Base-by-base conservation (phyloP, 495 filamentous ascomycete genomes). In the Penicillium mononematosum region DNA sequence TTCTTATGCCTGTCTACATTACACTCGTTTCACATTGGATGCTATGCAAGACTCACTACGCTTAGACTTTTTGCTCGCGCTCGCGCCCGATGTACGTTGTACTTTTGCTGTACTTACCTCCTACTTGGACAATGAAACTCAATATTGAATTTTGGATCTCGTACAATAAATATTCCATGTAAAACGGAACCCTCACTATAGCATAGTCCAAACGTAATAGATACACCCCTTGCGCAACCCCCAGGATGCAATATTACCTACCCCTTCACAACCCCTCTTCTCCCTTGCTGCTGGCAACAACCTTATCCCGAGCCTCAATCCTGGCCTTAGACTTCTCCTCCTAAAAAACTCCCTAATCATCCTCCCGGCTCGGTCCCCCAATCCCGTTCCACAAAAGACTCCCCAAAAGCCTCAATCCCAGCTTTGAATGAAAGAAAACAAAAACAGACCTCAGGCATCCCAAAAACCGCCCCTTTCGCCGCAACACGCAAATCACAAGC, bases 401-500 rank as follows among this genome's bases (percentile, higher is more conserved):
- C 58, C 24, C 39, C 63, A 54, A 69, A 69, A 11, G 60, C 63
- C 45, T 46, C 45, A 1, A 69, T 53, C 4, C 66, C 60, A 6
- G 63, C 63, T 24, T 50, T 32, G 39, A 68, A 25, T 0, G 4
- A 25, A 25, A 25, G 24, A 25, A 6, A 29, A 29, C 7, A 6
- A 29, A 29, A 29, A 20, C n/a, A n/a, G 7, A 69, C 63, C 58
- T 69, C 60, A 0, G 66, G 63, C 63, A 69, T 69, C 45, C 63
- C 63, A 60, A 69, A 64, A 50, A 62, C 56, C 17, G 66, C 66
- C 39, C 53, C 50, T 38, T 27, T 9, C 20, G 54, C 50, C 16
- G 60, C 63, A 54, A 66, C 60, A 39, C 66, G 56, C 25, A 69
- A 27, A 58, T 69, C 66, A 55, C 63, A 66, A 5, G 58, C 58